Base-by-base conservation (phyloP, 768 basidiomycete species). In the Amanita muscaria region DNA sequence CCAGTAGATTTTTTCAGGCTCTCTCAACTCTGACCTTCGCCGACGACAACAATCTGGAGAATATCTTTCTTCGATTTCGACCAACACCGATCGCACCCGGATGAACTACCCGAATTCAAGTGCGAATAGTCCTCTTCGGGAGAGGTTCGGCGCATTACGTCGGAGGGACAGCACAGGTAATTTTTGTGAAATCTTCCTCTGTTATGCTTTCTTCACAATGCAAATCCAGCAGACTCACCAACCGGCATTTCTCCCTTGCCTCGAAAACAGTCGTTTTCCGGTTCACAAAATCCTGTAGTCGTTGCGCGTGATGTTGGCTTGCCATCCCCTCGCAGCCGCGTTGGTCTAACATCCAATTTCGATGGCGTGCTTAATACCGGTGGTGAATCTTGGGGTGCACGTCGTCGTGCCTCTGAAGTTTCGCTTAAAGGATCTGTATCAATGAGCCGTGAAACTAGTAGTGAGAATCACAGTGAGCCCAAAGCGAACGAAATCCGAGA, bases 21-120 rank as follows among this genome's bases (percentile, higher is more conserved):
- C 83, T 44, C 71, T 92, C 53, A 92, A 92, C 67, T 90, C 90
- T 48, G 87, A 90, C 56, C 71, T 85, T 58, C 88, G 88, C 63
- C 79, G 83, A 53, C 87, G 89, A 51, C 87, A 86, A 63, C 87
- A 86, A 63, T 85, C 87, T 39, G 77, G 68, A 42, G 87, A 89
- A 65, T 73, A 76, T 53, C 68, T 83, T 49, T 78, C 78, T 11
- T 71, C 82, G 19, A 64, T 82, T 44, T 65, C 69, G 49, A 73
- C 73, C 5, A 62, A 65, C 25, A 59, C 66, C 10, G 85, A 87
- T 40, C 68, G 84, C 51, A 68, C 76, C 35, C 76, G 84, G 55
- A 56, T 76, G 42, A 67, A 63, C 50, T 76, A 80, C 56, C 62
- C 65, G 49, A 65, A 61, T 40, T 66, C 80, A 30, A 68, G 60